Conservation (phyloP, 163 green algal genomes). For the Scenedesmus sp. region DNA sequence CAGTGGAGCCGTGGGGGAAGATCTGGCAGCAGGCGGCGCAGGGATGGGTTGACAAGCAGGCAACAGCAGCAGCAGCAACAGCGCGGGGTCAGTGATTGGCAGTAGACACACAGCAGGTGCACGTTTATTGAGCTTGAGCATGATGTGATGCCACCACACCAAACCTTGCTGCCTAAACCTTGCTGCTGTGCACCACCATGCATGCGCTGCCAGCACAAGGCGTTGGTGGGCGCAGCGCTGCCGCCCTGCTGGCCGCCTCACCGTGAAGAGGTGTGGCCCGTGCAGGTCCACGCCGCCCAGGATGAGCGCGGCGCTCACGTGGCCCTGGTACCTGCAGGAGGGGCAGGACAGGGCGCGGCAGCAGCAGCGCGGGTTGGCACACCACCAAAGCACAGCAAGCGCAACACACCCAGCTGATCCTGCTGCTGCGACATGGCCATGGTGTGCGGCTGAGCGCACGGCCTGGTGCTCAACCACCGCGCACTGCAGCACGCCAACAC, state of each 20-base stretch:
- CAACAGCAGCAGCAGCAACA: not conserved
- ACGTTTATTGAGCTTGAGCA: too few relatives aligned
- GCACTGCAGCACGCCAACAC: not conserved
- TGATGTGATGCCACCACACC: too few relatives aligned
- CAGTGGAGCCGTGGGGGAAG: slow-evolving; percentile 98
- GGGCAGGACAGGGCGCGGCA: not conserved
- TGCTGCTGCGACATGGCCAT: not conserved
- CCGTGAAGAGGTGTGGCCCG: slow-evolving; percentile 97
- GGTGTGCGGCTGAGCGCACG: not conserved
- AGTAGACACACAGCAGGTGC: not conserved
- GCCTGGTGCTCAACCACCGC: not conserved
- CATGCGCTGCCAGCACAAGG: not conserved
- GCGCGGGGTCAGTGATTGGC: not conserved
- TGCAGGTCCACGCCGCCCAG: slow-evolving; percentile 95
- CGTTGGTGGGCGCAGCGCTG: not conserved
- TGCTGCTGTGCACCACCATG: not conserved
- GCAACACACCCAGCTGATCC: not conserved
- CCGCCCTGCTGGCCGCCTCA: slow-evolving; percentile 55
- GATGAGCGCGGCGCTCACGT: slow-evolving; percentile 96
- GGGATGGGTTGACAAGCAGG: not conserved
- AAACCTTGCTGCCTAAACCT: too few relatives aligned
- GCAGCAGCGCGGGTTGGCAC: not conserved
- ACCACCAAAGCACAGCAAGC: not conserved
- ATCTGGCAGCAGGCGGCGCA: slow-evolving; percentile 72
- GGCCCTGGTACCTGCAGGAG: slow-evolving; percentile 92